Percentiles rank a stretch among this genome's conserved stretches.
Evolutionary conservation across 2,329 filamentous ascomycete species (phyloP).

Genomic region (Cadophora malorum): DNA sequence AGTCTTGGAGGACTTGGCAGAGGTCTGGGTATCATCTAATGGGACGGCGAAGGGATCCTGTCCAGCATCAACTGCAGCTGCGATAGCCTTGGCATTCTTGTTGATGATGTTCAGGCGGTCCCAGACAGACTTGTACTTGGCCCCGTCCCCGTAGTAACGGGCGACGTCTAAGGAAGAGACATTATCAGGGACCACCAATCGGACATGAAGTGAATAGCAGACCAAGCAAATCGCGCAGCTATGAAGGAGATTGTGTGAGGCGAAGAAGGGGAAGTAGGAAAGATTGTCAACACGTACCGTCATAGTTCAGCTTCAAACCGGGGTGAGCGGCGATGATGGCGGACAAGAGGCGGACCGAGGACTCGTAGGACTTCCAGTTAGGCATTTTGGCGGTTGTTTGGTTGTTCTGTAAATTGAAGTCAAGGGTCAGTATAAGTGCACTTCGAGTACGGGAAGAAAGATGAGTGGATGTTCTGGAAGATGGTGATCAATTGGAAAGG

Average conservation of each 20-base stretch:
- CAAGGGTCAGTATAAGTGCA: constrained; percentile 8
- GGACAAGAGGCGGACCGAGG: constrained; percentile 64
- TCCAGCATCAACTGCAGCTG: constrained; percentile 36
- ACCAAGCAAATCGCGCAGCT: constrained; percentile 13
- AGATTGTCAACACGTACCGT: constrained; percentile 55
- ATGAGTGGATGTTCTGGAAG: not conserved
- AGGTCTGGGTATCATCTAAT: constrained; percentile 22
- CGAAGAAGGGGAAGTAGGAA: constrained; percentile 13
- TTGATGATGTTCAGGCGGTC: constrained; percentile 34
- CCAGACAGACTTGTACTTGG: constrained; percentile 37
- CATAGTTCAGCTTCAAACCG: constrained; percentile 62
- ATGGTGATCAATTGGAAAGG: not conserved
- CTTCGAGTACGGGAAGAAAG: not conserved
- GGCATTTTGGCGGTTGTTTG: constrained; percentile 50
- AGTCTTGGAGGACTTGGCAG: constrained; percentile 31
- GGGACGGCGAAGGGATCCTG: constrained; percentile 35
- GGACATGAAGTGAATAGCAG: constrained; percentile 5
- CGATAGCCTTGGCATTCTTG: constrained; percentile 31
- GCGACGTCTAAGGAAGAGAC: constrained; percentile 30
- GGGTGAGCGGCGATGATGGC: constrained; percentile 66
- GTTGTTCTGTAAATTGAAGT: constrained; percentile 21
- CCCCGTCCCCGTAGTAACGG: constrained; percentile 35
- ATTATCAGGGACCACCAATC: constrained; percentile 28
- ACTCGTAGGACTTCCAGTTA: constrained; percentile 67
- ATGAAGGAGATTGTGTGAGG: constrained; percentile 11